Base-by-base conservation (phyloP, 331 rosid species). In the Telfairia occidentalis region DNA sequence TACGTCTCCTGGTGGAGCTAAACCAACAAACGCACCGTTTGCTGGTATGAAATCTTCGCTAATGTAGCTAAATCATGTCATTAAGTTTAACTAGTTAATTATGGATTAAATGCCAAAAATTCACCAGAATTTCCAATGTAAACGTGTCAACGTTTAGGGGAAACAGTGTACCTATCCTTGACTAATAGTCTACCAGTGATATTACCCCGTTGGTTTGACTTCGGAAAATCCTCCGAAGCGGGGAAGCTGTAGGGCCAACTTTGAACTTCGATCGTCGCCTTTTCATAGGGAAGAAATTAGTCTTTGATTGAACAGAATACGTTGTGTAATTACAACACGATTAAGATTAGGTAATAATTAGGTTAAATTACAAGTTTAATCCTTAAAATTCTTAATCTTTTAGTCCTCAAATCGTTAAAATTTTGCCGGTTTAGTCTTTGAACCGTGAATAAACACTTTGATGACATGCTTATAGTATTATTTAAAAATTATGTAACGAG, bases 241-340 rank as follows among this genome's bases (percentile, higher is more conserved):
- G 97, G 92, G 79, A 94, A 94, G 79, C 84, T 87, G 54, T 88
- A 94, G 24, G 98, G 92, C 98, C 97, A 94, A 49, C 79, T 80
- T 77, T 94, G 86, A 37, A 88, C 90, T 83, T 94, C 96, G 59
- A 78, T 76, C 66, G 61, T 79, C 90, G 81, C 89, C 98, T 94
- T 82, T 23, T 34, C 78, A 16, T 32, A 60, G 18, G 32, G 18
- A 77, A 78, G 50, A 49, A 13, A 21, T 54, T 35, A 40, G 18
- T 43, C 9, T 32, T 46, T 7, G 19, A 69, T 45, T 26, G 4
- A 24, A 26, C 9, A n/a, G 35, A 65, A 28, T 40, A 60, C 5
- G 4, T 60, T 60, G 18, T 60, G 11, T 5, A 60, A 28, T 60
- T 29, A 30, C 16, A 35, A 64, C 7, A 5, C 24, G 12, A 55